Evolutionary conservation across 176 grass and related monocot species (phyloP).

Genomic region (Juncus inflexus): DNA sequence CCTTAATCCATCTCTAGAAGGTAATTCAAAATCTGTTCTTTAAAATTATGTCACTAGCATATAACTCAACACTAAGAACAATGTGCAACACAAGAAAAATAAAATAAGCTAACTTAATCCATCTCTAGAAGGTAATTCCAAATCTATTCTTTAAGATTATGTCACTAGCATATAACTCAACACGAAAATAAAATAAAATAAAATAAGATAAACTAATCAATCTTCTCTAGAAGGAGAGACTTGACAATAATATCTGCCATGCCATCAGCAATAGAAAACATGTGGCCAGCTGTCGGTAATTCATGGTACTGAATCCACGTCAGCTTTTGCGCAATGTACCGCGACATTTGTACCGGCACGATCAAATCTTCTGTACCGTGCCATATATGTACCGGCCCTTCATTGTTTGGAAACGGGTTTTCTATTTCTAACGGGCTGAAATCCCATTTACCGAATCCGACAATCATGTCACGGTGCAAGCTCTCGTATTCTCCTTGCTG

Average conservation of each 20-base stretch:
- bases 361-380: constrained; percentile 64
- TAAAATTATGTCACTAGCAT: background rate
- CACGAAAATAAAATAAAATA: background rate
- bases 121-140: too few species aligned
- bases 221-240: constrained; percentile 39
- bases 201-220: constrained; percentile 1
- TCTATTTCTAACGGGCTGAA: constrained; percentile 65
- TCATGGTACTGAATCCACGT: constrained; percentile 82
- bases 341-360: constrained; percentile 58
- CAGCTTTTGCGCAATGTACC: constrained; percentile 49
- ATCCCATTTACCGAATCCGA: constrained; percentile 63
- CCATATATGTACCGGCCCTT: constrained; percentile 75
- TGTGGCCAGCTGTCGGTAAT: constrained; percentile 55
- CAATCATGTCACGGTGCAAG: constrained; percentile 57
- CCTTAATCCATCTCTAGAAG: constrained; percentile 22
- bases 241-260: constrained; percentile 61
- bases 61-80: too few species aligned
- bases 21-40: too few species aligned
- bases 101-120: too few species aligned
- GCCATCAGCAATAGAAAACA: constrained; percentile 54
- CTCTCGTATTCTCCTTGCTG: constrained; percentile 64
- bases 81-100: too few species aligned
- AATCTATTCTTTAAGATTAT: too few species aligned
- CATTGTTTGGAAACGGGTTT: constrained; percentile 59
- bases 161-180: background rate